Base-by-base conservation (phyloP, 805 yeast species). In the Huiozyma naganishii region DNA sequence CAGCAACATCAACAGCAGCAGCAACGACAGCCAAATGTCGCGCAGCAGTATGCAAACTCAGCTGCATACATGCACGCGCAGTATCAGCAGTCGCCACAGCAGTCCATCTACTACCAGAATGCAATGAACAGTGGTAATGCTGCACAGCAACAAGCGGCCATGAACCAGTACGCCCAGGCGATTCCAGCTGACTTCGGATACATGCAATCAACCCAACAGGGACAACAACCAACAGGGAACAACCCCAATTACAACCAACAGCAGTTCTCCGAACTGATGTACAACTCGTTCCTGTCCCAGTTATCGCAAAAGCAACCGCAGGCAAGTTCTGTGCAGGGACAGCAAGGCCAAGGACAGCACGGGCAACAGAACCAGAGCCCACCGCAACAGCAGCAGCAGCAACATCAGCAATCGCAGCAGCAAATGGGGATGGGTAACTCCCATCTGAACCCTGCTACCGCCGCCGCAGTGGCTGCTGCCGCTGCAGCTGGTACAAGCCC, bases 201-300 rank as follows among this genome's bases (percentile, higher is more conserved):
- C 27, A 9, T 34, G 33, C n/a, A 30, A 30, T 30, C 33, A 35
- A 13, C 28, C 39, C 13, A 36, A 5, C 17, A 11, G 17, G 23
- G 23, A 17, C 23, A 17, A 4, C 23, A 17, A 17, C 23, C 23
- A 17, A 17, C 23, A 17, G 11, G 34, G 2, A n/a, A 6, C 17
- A 12, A n/a, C 29, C 13, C 30, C 13, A 32, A 37, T 32, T 28
- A 27, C 40, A 37, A 27, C 27, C 32, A 37, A 13, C 7, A 32
- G 44, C 63, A 55, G 44, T 48, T 58, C 38, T 57, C 64, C 13
- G 65, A 60, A 46, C 51, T 57, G 32, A 62, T 62, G 63, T 59
- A 59, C 45, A 61, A 58, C 45, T 59, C 63, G 4, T 59, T 61
- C 39, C 48, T 62, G 28, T 50, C 57, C 11, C 66, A 62, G 44